Percentiles rank a stretch among this genome's conserved stretches.
Evolutionary conservation across 495 filamentous ascomycete species (phyloP).

Genomic region (Podospora pseudopauciseta): DNA sequence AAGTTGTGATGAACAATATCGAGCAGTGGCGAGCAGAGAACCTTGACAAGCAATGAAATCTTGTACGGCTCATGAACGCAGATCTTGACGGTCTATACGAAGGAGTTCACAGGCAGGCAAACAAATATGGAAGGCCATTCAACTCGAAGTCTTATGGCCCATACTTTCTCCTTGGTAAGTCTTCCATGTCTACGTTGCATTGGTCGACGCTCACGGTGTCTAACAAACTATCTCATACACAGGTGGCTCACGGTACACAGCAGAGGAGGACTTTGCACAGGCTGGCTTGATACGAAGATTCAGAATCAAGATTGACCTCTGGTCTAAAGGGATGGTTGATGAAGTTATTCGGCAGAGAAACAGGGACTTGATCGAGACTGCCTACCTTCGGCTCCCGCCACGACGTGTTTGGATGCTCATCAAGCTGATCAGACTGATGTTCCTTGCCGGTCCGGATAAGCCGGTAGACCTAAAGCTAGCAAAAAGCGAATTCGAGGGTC

Average conservation of each 20-base stretch:
- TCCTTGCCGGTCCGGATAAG: slow-evolving; percentile 10
- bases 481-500: not conserved
- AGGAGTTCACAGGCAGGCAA: not conserved
- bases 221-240: not conserved
- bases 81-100: not conserved
- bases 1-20: no score
- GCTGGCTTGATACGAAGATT: slow-evolving; percentile 16
- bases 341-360: slow-evolving; percentile 24
- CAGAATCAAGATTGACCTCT: slow-evolving; percentile 27
- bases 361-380: slow-evolving; percentile 21
- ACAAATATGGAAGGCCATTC: not conserved
- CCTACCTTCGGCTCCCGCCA: slow-evolving; percentile 25
- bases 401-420: slow-evolving; percentile 24
- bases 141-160: not conserved
- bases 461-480: not conserved
- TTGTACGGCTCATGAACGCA: not conserved
- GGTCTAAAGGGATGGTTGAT: slow-evolving; percentile 21
- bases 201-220: no score
- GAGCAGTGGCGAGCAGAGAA: no score
- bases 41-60: not conserved
- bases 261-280: slow-evolving; percentile 13
- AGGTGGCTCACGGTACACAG: slow-evolving; percentile 17
- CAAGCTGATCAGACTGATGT: slow-evolving; percentile 16
- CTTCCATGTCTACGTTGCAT: no score
- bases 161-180: not conserved